These are phyloP conservation scores for Zymoseptoria crescenta DNA, from an alignment of 2,329 filamentous ascomycete genomes.

Conservation along the genomic window DNA sequence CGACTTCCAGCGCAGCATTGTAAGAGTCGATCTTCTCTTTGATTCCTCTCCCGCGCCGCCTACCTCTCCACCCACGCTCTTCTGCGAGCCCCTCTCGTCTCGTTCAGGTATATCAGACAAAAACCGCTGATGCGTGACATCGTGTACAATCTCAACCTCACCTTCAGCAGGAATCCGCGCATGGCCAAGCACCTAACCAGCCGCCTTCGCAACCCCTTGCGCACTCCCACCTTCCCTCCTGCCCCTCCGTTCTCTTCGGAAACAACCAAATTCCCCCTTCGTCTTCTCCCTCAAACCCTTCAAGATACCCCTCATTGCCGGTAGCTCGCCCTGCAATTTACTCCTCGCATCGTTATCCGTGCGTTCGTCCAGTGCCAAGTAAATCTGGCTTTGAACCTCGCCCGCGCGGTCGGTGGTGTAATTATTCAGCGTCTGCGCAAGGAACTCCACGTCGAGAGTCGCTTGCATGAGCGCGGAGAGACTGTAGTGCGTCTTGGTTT, in stretches of 20 bases:
- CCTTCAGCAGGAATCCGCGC: background rate
- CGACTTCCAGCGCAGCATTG: background rate
- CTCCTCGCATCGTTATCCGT: conserved; percentile 81
- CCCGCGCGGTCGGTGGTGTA: conserved; percentile 80
- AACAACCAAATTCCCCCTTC: conserved; percentile 63
- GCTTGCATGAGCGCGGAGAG: conserved; percentile 89
- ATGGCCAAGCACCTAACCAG: background rate
- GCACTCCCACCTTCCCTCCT: conserved; percentile 8
- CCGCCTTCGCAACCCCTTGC: background rate
- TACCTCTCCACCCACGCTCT: background rate
- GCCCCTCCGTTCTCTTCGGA: conserved; percentile 17
- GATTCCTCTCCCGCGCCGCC: background rate
- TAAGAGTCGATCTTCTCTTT: background rate
- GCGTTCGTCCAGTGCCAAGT: conserved; percentile 78
- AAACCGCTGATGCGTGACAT: background rate
- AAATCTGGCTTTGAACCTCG: conserved; percentile 80
- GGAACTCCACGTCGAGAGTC: conserved; percentile 92
- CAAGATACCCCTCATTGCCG: conserved; percentile 78
- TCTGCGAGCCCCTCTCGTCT: background rate
- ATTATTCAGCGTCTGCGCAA: conserved; percentile 83
- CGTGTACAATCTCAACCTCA: background rate
- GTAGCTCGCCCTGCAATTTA: conserved; percentile 74
- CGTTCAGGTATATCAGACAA: background rate
- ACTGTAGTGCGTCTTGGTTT: conserved; percentile 54
- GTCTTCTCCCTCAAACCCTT: conserved; percentile 77